A percentile compares a stretch with the other conserved stretches of the same genome.
phyloP scores from a whole-genome alignment of 2,329 filamentous ascomycete genomes.

The Exophiala oligosperma region DNA sequence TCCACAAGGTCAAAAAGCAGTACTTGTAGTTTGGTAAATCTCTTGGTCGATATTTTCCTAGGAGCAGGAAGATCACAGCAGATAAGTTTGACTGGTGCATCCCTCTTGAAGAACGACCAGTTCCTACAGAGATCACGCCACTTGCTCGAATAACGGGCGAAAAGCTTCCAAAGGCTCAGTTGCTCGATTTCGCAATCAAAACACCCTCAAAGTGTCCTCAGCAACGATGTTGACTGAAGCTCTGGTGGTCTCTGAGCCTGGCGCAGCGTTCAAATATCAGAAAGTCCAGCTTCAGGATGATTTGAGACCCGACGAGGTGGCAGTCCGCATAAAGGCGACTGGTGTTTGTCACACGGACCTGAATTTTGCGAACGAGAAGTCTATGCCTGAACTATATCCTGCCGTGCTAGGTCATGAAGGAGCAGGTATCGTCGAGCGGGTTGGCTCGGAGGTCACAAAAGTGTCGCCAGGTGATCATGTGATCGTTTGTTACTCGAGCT shows the following conservation, averaged over 20 bases:
- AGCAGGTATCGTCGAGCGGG: conserved; percentile 53
- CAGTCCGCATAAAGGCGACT: conserved; percentile 84
- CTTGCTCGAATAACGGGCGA: background rate
- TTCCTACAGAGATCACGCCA: background rate
- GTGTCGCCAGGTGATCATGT: conserved; percentile 93
- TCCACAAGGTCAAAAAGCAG: no score
- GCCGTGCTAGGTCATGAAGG: conserved; percentile 58
- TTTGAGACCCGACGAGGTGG: conserved; percentile 83
- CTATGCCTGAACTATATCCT: conserved; percentile 58
- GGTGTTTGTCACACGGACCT: conserved; percentile 89
- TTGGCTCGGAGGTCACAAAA: conserved; percentile 51
- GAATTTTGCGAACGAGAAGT: conserved; percentile 40
- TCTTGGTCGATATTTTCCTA: no score
- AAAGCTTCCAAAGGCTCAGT: no score
- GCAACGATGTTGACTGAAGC: conserved; percentile 46
- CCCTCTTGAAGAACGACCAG: no score
- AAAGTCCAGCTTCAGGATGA: conserved; percentile 66
- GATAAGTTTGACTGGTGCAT: no score
- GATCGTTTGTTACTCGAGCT: conserved; percentile 48
- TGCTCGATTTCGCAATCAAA: no score
- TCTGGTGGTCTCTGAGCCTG: conserved; percentile 79
- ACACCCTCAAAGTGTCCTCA: no score
- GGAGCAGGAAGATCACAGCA: no score
- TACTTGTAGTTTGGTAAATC: no score
- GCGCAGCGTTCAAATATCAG: conserved; percentile 57